Base-by-base conservation (phyloP, 495 filamentous ascomycete species). In the Xylaria longipes region DNA sequence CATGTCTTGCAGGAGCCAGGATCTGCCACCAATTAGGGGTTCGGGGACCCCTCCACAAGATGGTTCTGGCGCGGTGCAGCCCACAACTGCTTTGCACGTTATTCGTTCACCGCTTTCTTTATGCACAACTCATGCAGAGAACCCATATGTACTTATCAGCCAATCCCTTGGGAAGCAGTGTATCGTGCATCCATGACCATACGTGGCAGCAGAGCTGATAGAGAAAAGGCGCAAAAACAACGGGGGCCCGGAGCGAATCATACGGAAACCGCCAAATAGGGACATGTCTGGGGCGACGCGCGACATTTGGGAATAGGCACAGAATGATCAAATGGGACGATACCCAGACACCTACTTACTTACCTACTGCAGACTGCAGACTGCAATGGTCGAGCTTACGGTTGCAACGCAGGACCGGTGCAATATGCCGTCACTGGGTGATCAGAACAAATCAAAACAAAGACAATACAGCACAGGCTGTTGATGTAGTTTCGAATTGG, bases 1-100 rank as follows among this genome's bases (percentile, higher is more conserved):
- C 45, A 70, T 70, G 58, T 70, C 68, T 70, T 64, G 68, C 68
- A 70, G 68, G 39, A 64, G 22, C 45, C 20, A 63, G 58, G 68
- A 50, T 58, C 56, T 48, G 57, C 52, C 45, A 12, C 56, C 56
- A 61, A 70, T 61, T 15, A 64, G 46, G 5, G 33, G 48, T 7
- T 22, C 35, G 45, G 33, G 2, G 56, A 33, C 22, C 58, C 68
- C 56, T 70, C 68, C 45, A 54, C 17, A 22, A 70, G 58, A 70
- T 54, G 68, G 22, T 35, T 60, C 57, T 45, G 27, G 54, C 56
- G 52, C 25, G 52, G 50, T 60, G 43, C 60, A 54, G 52, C 29
- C 52, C n/a, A 29, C 37, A 46, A 17, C 66, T 43, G 66, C 27
- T 33, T 57, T 41, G 52, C 50, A 5, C 35, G 66, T 25, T 22